Evolutionary conservation across 2,329 filamentous ascomycete genomes (phyloP), one percentile per base, ranked within the genome.

Genomic region (Juglanconis juglandina): DNA sequence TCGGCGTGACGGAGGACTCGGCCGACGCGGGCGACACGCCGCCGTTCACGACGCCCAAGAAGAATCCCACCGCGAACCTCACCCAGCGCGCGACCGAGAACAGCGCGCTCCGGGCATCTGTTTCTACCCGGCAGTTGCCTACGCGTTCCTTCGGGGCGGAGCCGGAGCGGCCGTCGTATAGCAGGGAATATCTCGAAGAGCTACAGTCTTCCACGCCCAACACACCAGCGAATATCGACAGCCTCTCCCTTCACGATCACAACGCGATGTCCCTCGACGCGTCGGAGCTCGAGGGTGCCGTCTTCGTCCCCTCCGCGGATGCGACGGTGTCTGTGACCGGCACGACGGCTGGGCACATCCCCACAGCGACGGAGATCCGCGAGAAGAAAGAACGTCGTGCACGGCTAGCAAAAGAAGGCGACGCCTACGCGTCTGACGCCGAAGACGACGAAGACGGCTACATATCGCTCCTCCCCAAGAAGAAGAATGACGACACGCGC

Each of bases 361-460:
- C 94, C 3, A 92, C 89, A 2, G 89, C 93, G 63, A 85, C 89
- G 2, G 91, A 97, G 70, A 96, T 98, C 54, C 84, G 84, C 34
- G 93, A 96, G 75, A 96, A 93, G 78, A 98, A 97, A 74, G 90
- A 92, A 62, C 86, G 95, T 2, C 85, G 94, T 14, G 89, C 89
- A n/a, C 87, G 94, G 1, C 74, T 96, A 10, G 93, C 92, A 0
- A 81, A 86, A 68, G 77, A 84, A 65, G 75, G 90, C 53, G 86
- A 88, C 58, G 76, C 91, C 0, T 80, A 85, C 58, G 84, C 82
- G 39, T 80, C 80, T n/a, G 81, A 82, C n/a, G 79, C 82, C 52
- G 74, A 75, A 35, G 75, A 77, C 24, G 69, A 70, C 34, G 70
- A 75, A 7, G 75, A 65, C 17, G 67, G 66, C 74, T 69, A 68